Evolutionary conservation across 306 rosid genomes (phyloP).

Genomic region (Astragalus glycyphyllos): DNA sequence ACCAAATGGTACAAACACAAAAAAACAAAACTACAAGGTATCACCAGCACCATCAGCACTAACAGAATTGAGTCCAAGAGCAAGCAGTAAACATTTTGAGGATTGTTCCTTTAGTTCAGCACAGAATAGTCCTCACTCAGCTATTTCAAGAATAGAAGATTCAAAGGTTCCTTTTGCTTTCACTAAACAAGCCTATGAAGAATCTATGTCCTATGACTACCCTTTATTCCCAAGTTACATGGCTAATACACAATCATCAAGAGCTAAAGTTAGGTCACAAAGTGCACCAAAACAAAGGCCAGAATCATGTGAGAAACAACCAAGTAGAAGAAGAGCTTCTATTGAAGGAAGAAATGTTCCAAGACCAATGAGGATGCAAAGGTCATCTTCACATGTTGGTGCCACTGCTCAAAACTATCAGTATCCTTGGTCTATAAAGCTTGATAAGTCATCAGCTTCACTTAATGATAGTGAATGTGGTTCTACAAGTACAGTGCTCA

Average conservation of each 20-base stretch:
- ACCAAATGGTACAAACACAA: conserved; percentile 47
- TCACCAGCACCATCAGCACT: conserved; percentile 72
- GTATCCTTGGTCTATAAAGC: conserved; percentile 83
- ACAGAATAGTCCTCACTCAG: conserved; percentile 72
- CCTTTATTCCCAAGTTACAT: conserved; percentile 84
- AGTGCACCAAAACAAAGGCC: conserved; percentile 94
- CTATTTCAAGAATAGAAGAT: conserved; percentile 58
- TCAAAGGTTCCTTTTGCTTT: conserved; percentile 63
- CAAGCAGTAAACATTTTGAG: conserved; percentile 71
- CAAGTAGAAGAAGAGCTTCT: conserved; percentile 70
- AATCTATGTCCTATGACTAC: conserved; percentile 61
- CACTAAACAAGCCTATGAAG: conserved; percentile 60
- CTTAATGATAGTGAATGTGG: conserved; percentile 83
- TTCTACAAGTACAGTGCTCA: conserved; percentile 70
- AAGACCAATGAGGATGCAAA: conserved; percentile 80
- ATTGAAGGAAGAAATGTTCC: conserved; percentile 86
- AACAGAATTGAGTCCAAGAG: conserved; percentile 75
- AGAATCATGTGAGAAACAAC: conserved; percentile 70
- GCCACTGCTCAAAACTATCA: conserved; percentile 65
- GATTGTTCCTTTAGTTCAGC: conserved; percentile 66
- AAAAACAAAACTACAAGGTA: conserved; percentile 57
- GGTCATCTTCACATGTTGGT: conserved; percentile 90
- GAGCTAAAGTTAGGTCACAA: conserved; percentile 83
- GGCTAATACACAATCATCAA: conserved; percentile 94
- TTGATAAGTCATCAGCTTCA: conserved; percentile 72